Base-by-base conservation (phyloP, 495 filamentous ascomycete genomes). In the Cenococcum geophilum region DNA sequence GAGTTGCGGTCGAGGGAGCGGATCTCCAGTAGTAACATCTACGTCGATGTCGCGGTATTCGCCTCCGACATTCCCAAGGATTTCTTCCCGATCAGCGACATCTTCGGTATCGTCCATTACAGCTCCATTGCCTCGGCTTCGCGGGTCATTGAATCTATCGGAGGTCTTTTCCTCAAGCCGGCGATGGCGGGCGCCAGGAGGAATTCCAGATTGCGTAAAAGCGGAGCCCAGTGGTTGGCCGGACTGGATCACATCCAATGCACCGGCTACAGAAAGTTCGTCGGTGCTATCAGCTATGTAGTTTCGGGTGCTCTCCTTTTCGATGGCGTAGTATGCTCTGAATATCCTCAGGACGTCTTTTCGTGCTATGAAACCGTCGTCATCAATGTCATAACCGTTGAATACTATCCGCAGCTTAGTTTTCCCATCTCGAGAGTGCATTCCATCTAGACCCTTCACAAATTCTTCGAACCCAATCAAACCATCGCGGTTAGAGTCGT, bases 391-490 rank as follows among this genome's bases (percentile, higher is more conserved):
- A 64, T 96, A 97, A 6, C 89, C 91, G 54, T 86, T 80, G 70
- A 96, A 99, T 23, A 96, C 85, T 53, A 84, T 82, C 27, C 77
- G 78, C 27, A 91, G 78, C 42, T 69, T 68, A 27, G 86, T 83
- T 66, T 57, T 86, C 81, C 62, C 36, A 34, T 69, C 53, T 5
- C 36, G 34, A 11, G 66, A 69, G 43, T 88, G 89, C 42, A 95
- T 80, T 63, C 86, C 89, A 0, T 89, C 85, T n/a, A 95, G 79
- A 1, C 88, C 93, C 40, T 83, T 82, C 25, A 96, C 71, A 70
- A 97, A 97, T 67, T 97, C 95, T 55, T 88, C 83, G 66, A 97
- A 97, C n/a, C 89, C 88, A 67, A 99, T 96, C 10, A 95, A 75
- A 9, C 87, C 89, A 68, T 97, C 89, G 35, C 82, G 78, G 68